Percentiles rank a stretch among this genome's conserved stretches.
Conservation (phyloP, 2,329 filamentous ascomycete genomes). For the Chrysoporthe puriensis region DNA sequence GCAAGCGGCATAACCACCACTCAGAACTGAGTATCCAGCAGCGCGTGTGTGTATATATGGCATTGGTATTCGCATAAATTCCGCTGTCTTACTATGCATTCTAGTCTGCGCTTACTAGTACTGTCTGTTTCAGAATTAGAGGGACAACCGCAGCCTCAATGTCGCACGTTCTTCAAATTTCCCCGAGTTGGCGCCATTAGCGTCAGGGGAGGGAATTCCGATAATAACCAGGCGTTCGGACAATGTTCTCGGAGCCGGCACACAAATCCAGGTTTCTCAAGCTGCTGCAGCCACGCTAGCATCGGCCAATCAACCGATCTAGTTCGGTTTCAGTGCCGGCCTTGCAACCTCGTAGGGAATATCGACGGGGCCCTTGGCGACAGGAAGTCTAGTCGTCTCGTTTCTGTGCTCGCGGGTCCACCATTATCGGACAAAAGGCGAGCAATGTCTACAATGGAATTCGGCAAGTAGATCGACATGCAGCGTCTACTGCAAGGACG, state of each 20-base stretch:
- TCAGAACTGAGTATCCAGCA: background rate
- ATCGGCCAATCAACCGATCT: slow-evolving; percentile 15
- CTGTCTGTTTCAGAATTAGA: background rate
- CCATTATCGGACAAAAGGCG: background rate
- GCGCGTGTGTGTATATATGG: background rate
- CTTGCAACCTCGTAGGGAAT: background rate
- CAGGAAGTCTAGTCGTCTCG: background rate
- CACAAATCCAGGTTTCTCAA: slow-evolving; percentile 1
- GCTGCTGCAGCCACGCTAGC: background rate
- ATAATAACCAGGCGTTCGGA: background rate
- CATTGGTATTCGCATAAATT: background rate
- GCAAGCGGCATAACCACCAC: background rate
- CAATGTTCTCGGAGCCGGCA: slow-evolving; percentile 13
- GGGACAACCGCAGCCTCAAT: background rate
- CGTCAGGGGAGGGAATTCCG: background rate
- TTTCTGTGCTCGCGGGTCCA: background rate
- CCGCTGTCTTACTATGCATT: background rate
- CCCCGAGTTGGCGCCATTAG: background rate
- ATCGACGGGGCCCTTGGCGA: background rate
- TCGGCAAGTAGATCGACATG: background rate
- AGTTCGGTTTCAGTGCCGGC: background rate
- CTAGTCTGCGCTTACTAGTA: background rate
- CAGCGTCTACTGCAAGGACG: background rate
- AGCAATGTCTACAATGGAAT: background rate
- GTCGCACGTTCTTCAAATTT: background rate